A percentile compares a stretch with the other conserved stretches of the same genome.
Evolutionary conservation across 2,329 filamentous ascomycete species (phyloP).

Genomic region (Curvularia eragrostidis): DNA sequence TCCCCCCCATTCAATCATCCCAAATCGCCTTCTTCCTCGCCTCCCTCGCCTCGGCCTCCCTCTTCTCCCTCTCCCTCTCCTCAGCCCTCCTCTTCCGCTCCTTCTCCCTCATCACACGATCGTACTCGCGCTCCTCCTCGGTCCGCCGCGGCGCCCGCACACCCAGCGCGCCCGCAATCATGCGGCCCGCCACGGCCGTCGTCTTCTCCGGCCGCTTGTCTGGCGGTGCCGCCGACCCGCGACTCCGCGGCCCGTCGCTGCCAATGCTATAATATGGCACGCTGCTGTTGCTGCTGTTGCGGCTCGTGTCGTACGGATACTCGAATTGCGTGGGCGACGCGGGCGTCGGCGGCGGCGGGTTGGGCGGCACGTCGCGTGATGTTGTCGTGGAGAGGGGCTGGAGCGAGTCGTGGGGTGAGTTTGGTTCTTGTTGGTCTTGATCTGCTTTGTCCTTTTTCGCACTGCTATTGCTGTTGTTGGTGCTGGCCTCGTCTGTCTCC

Average conservation of each 20-base stretch:
- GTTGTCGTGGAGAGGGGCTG: slow-evolving; percentile 28
- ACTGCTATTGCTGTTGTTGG: not conserved
- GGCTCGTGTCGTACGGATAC: slow-evolving; percentile 31
- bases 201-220: slow-evolving; percentile 80
- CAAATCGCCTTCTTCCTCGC: slow-evolving; percentile 84
- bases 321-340: slow-evolving; percentile 46
- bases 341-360: slow-evolving; percentile 46
- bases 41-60: slow-evolving; percentile 69
- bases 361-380: slow-evolving; percentile 22
- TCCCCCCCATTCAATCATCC: slow-evolving; percentile 68
- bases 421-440: not conserved
- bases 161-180: slow-evolving; percentile 90
- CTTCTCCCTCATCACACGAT: slow-evolving; percentile 80
- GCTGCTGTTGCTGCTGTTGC: slow-evolving; percentile 23
- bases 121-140: slow-evolving; percentile 87
- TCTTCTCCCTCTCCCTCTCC: slow-evolving; percentile 71
- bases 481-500: slow-evolving; percentile 30
- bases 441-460: not conserved
- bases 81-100: slow-evolving; percentile 78
- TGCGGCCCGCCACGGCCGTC: slow-evolving; percentile 83
- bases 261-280: slow-evolving; percentile 24
- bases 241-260: slow-evolving; percentile 20
- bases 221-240: too few relatives aligned
- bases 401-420: slow-evolving; percentile 19
- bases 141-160: slow-evolving; percentile 81